Evolutionary conservation across 192 early-diverging fungal genomes (phyloP).

Genomic region (Coemansia erecta): DNA sequence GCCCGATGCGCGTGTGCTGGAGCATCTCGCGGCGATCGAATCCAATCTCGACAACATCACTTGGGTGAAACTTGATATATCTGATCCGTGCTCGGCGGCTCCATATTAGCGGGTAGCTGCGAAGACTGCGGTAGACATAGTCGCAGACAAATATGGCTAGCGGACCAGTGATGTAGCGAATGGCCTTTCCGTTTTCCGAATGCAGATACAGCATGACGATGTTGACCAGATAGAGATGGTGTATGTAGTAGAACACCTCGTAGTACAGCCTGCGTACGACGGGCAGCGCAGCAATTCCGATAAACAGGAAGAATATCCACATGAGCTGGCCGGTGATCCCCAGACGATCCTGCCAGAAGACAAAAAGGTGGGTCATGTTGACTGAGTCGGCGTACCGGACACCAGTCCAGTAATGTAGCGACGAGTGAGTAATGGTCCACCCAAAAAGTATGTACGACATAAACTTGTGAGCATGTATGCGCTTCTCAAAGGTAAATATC

Average conservation of each 20-base stretch:
- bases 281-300: slow-evolving; percentile 60
- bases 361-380: slow-evolving; percentile 17
- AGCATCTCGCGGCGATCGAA: slow-evolving; percentile 59
- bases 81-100: slow-evolving; percentile 56
- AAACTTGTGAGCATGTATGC: slow-evolving; percentile 73
- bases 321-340: slow-evolving; percentile 75
- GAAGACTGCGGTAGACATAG: slow-evolving; percentile 61
- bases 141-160: slow-evolving; percentile 56
- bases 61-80: slow-evolving; percentile 72
- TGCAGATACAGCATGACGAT: slow-evolving; percentile 72
- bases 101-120: slow-evolving; percentile 50
- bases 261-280: slow-evolving; percentile 61
- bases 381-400: slow-evolving; percentile 35
- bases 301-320: slow-evolving; percentile 63
- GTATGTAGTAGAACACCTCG: slow-evolving; percentile 80
- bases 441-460: slow-evolving; percentile 65
- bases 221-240: slow-evolving; percentile 75
- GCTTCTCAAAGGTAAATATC: slow-evolving; percentile 68
- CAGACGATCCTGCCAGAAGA: slow-evolving; percentile 45
- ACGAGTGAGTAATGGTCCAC: slow-evolving; percentile 65
- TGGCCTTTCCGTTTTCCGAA: slow-evolving; percentile 59
- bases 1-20: slow-evolving; percentile 59
- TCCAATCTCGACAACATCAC: slow-evolving; percentile 71
- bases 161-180: slow-evolving; percentile 37
- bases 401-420: slow-evolving; percentile 50